phyloP scores from a whole-genome alignment of 257 asterid genomes.

The Thymus mandschuricus region DNA sequence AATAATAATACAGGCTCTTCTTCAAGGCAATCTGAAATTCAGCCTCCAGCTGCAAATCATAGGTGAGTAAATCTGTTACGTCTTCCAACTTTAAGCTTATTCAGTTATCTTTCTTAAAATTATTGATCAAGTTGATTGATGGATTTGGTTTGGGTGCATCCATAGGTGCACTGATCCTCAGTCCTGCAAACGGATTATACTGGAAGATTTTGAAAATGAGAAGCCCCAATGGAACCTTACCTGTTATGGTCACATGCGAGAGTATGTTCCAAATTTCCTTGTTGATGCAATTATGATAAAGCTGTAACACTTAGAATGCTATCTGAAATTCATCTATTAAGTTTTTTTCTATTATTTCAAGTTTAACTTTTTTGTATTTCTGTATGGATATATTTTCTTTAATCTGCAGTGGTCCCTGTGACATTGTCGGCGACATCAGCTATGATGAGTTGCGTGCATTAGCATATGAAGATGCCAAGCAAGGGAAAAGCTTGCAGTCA shows the following conservation, averaged over 20 bases:
- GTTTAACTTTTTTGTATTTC: slow-evolving; percentile 3
- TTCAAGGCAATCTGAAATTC: slow-evolving; percentile 58
- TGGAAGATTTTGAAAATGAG: slow-evolving; percentile 76
- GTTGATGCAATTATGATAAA: background rate
- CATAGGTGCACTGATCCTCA: slow-evolving; percentile 85
- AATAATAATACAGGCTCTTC: slow-evolving; percentile 50
- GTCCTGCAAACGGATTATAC: slow-evolving; percentile 66
- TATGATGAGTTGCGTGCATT: slow-evolving; percentile 84
- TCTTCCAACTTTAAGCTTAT: slow-evolving; percentile 1
- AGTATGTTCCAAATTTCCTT: slow-evolving; percentile 50
- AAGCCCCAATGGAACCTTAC: slow-evolving; percentile 87
- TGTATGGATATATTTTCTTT: slow-evolving; percentile 26
- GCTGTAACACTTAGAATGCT: slow-evolving; percentile 2
- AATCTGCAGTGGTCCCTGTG: slow-evolving; percentile 87
- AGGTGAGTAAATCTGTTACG: slow-evolving; percentile 47
- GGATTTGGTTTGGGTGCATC: slow-evolving; percentile 37
- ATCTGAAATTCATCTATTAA: background rate
- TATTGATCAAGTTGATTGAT: slow-evolving; percentile 28
- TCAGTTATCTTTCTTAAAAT: slow-evolving; percentile 21
- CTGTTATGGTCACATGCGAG: slow-evolving; percentile 75
- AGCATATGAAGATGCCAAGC: slow-evolving; percentile 85
- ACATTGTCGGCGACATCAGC: slow-evolving; percentile 80
- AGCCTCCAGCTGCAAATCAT: slow-evolving; percentile 62
- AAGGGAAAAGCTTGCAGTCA: slow-evolving; percentile 63
- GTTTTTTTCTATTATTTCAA: slow-evolving; percentile 21